A percentile compares a stretch with the other conserved stretches of the same genome.
These are phyloP conservation scores for Ophiostoma sp. DNA, from an alignment of 2,329 filamentous ascomycete species.

Conservation along the genomic window DNA sequence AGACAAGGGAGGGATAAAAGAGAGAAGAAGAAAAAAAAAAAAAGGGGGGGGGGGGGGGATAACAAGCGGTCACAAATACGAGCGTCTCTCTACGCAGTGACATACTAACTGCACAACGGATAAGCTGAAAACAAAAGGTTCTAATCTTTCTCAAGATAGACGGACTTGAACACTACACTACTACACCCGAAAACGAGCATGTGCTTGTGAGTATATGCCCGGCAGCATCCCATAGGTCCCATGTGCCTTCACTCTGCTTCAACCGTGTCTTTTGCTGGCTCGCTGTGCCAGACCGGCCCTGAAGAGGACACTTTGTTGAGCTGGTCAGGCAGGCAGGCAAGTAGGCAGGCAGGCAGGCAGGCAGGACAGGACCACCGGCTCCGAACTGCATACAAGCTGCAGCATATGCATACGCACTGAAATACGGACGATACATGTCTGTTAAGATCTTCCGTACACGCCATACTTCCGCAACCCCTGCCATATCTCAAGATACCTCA, in stretches of 20 bases:
- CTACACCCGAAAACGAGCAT: background rate
- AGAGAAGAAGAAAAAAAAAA: background rate
- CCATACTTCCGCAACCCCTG: background rate
- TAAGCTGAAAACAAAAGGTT: background rate
- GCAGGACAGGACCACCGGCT: background rate
- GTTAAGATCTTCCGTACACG: background rate
- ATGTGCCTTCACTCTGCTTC: background rate
- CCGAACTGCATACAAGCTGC: constrained; percentile 9
- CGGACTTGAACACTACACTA: background rate
- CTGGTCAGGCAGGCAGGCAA: background rate
- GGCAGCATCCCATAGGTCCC: background rate
- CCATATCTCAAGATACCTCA: background rate
- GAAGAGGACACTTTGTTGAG: background rate
- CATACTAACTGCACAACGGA: background rate
- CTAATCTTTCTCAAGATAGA: background rate
- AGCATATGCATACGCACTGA: background rate
- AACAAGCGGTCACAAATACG: constrained; percentile 1
- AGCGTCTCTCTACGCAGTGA: background rate
- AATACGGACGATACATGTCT: constrained; percentile 10
- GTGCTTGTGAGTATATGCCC: background rate
- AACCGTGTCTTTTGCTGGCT: too few relatives aligned
- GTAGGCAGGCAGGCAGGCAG: background rate
- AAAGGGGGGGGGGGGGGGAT: background rate
- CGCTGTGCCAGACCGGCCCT: background rate
- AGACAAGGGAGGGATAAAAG: background rate